phyloP scores from a whole-genome alignment of 768 basidiomycete species.

The Zangia roseola region DNA sequence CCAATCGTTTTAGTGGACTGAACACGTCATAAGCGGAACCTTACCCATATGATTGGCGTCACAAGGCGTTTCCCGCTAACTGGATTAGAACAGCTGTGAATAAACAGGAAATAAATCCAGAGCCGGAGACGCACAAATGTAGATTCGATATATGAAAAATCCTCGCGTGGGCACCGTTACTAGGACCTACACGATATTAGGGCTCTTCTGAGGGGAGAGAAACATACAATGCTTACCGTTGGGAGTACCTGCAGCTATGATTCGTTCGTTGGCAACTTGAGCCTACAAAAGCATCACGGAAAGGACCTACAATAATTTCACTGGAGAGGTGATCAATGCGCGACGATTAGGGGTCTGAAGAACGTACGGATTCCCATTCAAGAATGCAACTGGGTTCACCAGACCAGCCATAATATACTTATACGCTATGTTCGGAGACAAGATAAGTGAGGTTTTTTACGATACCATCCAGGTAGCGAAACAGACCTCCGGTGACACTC shows the following conservation, averaged over 20 bases:
- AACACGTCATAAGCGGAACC: not conserved
- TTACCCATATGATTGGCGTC: not conserved
- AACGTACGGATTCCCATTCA: not conserved
- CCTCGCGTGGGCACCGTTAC: not conserved
- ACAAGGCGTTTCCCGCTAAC: not conserved
- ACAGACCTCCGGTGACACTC: not conserved
- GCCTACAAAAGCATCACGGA: too few species aligned
- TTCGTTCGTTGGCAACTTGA: not conserved
- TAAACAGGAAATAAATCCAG: too few species aligned
- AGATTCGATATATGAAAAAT: not conserved
- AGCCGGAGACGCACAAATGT: not conserved
- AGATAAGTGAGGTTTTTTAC: not conserved
- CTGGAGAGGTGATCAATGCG: not conserved
- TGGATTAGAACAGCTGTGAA: not conserved
- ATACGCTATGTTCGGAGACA: not conserved
- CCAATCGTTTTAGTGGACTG: not conserved
- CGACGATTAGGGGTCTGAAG: not conserved
- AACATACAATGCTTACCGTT: not conserved
- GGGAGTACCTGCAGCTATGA: not conserved
- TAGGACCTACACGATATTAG: not conserved
- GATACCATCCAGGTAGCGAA: not conserved
- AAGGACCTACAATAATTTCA: not conserved
- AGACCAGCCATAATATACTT: not conserved
- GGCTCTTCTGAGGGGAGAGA: not conserved
- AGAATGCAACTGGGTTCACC: not conserved